Base-by-base conservation (phyloP, 345 rosid genomes). In the Microcos paniculata region DNA sequence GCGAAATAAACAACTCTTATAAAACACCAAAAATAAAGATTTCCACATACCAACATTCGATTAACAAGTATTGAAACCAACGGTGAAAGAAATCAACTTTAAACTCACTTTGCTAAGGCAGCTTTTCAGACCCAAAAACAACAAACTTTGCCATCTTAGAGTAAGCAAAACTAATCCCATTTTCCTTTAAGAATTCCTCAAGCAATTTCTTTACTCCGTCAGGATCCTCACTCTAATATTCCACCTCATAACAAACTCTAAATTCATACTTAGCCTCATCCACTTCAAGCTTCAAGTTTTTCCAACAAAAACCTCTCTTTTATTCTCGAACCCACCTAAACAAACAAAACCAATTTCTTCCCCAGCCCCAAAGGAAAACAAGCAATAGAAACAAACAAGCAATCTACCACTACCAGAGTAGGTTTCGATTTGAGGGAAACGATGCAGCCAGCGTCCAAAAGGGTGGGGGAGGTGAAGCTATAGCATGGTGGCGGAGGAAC, bases 281-380 rank as follows among this genome's bases (percentile, higher is more conserved):
- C 59, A 95, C 93, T 86, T 93, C 97, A 82, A 93, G 77, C 45
- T 78, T 90, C 80, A 93, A 77, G 14, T 89, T 92, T 75, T 65
- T 86, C 96, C 99, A 90, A 4, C 88, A 61, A 89, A 85, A 18
- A 89, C 92, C 63, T 76, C 79, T 76, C 96, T 88, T 43, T 85
- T 84, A 80, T 93, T 95, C 82, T 85, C 91, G 78, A 93, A 95
- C 65, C 98, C 97, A 30, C 98, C 98, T 78, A 93, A 82, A 76
- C 97, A 86, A 62, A 88, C 86, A 72, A 89, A 88, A 10, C 73
- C 90, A 79, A 71, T 19, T 61, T 82, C 86, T 19, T 77, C 81
- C 30, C 19, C 77, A 45, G 85, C 80, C 26, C 90, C 94, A 78
- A 87, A 93, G 90, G 1, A n/a, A n/a, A n/a, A n/a, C n/a, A n/a